Evolutionary conservation across 805 yeast genomes (phyloP).

Genomic region (Spathaspora girioi): DNA sequence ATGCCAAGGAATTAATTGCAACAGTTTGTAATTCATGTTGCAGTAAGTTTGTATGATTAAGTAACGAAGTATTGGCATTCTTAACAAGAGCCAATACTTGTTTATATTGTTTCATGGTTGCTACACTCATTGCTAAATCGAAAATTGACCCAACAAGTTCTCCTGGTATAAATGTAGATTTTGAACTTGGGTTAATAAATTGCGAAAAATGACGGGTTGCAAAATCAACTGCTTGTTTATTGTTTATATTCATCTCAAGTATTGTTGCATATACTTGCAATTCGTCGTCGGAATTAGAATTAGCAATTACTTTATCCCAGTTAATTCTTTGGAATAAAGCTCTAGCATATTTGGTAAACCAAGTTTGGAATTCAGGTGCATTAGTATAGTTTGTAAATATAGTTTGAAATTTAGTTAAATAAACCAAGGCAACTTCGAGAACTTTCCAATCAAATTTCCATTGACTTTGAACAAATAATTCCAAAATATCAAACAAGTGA

Average conservation of each 20-base stretch:
- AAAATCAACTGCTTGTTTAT: conserved; percentile 13
- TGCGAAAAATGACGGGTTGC: conserved; percentile 42
- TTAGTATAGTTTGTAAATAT: conserved; percentile 28
- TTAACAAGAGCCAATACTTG: conserved; percentile 52
- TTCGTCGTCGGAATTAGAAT: conserved; percentile 27
- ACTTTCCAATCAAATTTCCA: conserved; percentile 27
- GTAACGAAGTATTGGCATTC: conserved; percentile 42
- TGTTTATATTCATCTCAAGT: conserved; percentile 2
- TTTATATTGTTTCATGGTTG: conserved; percentile 49
- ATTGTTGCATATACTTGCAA: conserved; percentile 31
- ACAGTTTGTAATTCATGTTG: conserved; percentile 48
- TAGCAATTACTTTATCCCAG: conserved; percentile 19
- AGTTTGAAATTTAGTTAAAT: conserved; percentile 29
- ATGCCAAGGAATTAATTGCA: conserved; percentile 56
- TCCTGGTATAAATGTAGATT: conserved; percentile 45
- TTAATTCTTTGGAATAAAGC: conserved; percentile 18
- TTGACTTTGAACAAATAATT: conserved; percentile 17
- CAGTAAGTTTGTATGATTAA: conserved; percentile 31
- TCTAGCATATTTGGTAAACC: conserved; percentile 16
- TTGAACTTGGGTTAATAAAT: conserved; percentile 50
- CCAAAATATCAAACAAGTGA: conserved; percentile 29
- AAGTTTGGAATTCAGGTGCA: conserved; percentile 18
- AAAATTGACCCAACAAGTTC: conserved; percentile 46
- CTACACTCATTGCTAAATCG: conserved; percentile 31
- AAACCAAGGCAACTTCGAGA: conserved; percentile 31